Conservation (phyloP, 2,329 filamentous ascomycete genomes). For the Fusarium sublunatum region DNA sequence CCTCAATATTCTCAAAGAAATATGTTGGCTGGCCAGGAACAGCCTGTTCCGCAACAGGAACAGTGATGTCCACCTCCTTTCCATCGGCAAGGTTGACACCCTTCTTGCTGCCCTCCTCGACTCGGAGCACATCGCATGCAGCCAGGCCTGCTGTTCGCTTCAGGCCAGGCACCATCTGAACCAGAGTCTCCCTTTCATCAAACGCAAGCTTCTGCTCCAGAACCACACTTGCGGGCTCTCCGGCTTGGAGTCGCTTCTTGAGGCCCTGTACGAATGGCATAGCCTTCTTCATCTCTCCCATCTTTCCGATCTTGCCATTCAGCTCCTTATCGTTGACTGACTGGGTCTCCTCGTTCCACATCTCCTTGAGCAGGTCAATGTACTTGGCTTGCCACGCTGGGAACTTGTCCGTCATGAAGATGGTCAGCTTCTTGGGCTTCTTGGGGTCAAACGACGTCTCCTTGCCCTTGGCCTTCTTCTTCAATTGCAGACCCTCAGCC, state of each 20-base stretch:
- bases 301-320: slow-evolving; percentile 81
- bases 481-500: slow-evolving; percentile 83
- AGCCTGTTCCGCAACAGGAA: slow-evolving; percentile 74
- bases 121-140: slow-evolving; percentile 76
- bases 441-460: slow-evolving; percentile 85
- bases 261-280: slow-evolving; percentile 95
- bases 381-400: slow-evolving; percentile 94
- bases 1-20: slow-evolving; percentile 82
- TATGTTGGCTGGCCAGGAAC: slow-evolving; percentile 87
- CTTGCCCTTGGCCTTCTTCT: slow-evolving; percentile 95
- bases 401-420: slow-evolving; percentile 83
- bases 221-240: slow-evolving; percentile 74
- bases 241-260: slow-evolving; percentile 82
- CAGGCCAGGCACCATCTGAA: slow-evolving; percentile 81
- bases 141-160: slow-evolving; percentile 78
- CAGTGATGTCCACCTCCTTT: slow-evolving; percentile 67
- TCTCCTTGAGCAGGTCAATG: slow-evolving; percentile 79
- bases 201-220: slow-evolving; percentile 88
- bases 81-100: slow-evolving; percentile 66
- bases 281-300: slow-evolving; percentile 93
- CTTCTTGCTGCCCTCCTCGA: slow-evolving; percentile 76
- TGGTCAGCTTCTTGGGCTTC: slow-evolving; percentile 89
- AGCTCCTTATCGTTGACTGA: slow-evolving; percentile 83
- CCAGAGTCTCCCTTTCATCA: slow-evolving; percentile 80
- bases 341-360: slow-evolving; percentile 71